A percentile compares a stretch with the other conserved stretches of the same genome.
These are phyloP conservation scores for Ensete glaucum DNA, from an alignment of 176 grass and related monocot species.

Conservation along the genomic window DNA sequence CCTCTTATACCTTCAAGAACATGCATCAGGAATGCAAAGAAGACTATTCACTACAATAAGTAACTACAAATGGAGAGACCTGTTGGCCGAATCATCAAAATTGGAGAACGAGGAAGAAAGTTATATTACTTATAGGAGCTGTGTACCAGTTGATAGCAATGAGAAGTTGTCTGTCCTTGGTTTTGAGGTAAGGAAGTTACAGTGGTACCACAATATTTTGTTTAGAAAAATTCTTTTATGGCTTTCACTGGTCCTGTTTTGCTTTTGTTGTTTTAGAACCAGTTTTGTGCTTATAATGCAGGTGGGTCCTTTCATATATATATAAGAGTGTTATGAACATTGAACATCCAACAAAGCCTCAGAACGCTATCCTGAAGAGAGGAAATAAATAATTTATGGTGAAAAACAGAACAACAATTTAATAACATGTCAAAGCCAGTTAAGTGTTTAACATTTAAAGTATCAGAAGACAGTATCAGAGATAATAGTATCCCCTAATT, in stretches of 20 bases:
- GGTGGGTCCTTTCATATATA: no score
- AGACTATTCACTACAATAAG: conserved; percentile 16
- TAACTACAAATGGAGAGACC: conserved; percentile 38
- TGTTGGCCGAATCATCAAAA: conserved; percentile 48
- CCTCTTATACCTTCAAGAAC: conserved; percentile 1
- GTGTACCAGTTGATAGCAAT: conserved; percentile 56
- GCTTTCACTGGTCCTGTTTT: not conserved
- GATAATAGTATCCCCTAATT: not conserved
- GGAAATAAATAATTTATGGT: no score
- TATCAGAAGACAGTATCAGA: not conserved
- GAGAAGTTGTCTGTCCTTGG: conserved; percentile 82
- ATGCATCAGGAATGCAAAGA: not conserved
- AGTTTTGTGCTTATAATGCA: not conserved
- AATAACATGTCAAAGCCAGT: no score
- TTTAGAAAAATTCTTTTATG: not conserved
- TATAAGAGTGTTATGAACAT: no score
- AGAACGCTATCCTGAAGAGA: no score
- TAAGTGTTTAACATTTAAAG: no score
- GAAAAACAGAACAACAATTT: no score
- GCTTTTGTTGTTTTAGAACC: not conserved
- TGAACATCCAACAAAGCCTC: no score
- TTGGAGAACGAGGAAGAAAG: conserved; percentile 22
- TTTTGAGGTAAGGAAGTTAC: conserved; percentile 64
- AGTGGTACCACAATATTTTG: not conserved
- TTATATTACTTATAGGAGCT: conserved; percentile 88